A percentile compares a stretch with the other conserved stretches of the same genome.
Conservation (phyloP, 768 basidiomycete species). For the Boletellus ananas region DNA sequence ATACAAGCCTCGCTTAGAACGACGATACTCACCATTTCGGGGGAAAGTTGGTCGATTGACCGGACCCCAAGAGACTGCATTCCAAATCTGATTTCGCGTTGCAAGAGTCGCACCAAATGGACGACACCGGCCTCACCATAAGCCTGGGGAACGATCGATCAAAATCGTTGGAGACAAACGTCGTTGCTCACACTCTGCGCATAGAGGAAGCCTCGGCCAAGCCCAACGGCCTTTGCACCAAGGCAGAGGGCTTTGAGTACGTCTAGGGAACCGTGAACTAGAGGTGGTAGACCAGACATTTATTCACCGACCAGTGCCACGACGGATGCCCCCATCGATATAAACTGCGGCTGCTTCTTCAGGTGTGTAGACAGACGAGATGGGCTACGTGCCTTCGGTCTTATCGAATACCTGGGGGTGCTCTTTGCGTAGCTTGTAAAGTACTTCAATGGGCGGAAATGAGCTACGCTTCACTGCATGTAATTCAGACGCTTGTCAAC, state of each 20-base stretch:
- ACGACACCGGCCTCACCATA: constrained; percentile 71
- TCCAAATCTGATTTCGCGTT: constrained; percentile 71
- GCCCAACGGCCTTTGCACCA: constrained; percentile 81
- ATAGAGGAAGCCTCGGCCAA: constrained; percentile 84
- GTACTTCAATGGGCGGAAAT: constrained; percentile 72
- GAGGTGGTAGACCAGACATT: neutral
- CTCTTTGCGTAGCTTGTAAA: constrained; percentile 67
- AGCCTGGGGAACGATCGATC: constrained; percentile 42
- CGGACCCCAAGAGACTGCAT: constrained; percentile 76
- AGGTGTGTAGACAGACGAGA: neutral
- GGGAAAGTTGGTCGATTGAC: constrained; percentile 59
- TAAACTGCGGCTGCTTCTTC: constrained; percentile 51
- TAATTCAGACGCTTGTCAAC: neutral
- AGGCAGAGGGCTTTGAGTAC: constrained; percentile 88
- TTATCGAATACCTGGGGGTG: constrained; percentile 72
- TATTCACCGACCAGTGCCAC: constrained; percentile 63
- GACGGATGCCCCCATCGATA: constrained; percentile 71
- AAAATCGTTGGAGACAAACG: neutral
- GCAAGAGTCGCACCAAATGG: constrained; percentile 62
- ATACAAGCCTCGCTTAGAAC: neutral
- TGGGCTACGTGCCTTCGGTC: constrained; percentile 51
- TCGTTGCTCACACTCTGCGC: constrained; percentile 64
- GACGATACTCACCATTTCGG: constrained; percentile 59
- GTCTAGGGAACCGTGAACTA: constrained; percentile 39
- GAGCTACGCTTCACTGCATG: constrained; percentile 43